A percentile compares a stretch with the other conserved stretches of the same genome.
Conservation (phyloP, 805 yeast genomes). For the Lipomyces japonicus region DNA sequence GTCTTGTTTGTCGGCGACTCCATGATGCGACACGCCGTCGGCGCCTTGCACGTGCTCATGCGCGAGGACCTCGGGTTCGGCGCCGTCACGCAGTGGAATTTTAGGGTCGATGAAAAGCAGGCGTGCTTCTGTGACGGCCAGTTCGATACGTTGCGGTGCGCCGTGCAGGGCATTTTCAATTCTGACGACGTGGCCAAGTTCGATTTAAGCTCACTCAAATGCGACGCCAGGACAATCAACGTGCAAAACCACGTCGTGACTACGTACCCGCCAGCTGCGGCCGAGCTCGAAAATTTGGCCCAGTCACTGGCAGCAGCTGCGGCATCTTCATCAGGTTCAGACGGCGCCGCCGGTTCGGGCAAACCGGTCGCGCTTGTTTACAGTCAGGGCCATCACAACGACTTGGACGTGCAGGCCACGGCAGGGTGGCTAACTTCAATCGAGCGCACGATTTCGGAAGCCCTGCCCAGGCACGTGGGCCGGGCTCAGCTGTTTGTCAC, state of each 20-base stretch:
- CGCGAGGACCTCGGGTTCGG: constrained; percentile 29
- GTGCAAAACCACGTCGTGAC: constrained; percentile 28
- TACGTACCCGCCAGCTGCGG: constrained; percentile 25
- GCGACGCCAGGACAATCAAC: constrained; percentile 17
- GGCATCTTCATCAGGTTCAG: no score
- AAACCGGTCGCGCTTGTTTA: constrained; percentile 23
- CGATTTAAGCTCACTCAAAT: constrained; percentile 17
- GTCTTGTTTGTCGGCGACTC: constrained; percentile 25
- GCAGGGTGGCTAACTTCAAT: constrained; percentile 26
- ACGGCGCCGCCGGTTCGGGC: constrained; percentile 3
- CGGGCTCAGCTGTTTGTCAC: constrained; percentile 28
- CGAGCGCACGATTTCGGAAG: constrained; percentile 26
- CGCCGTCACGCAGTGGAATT: constrained; percentile 29
- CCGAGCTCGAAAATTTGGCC: constrained; percentile 21
- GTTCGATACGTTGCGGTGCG: constrained; percentile 27
- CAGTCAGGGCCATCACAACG: constrained; percentile 28
- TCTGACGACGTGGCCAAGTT: constrained; percentile 27
- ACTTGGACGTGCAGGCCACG: constrained; percentile 19
- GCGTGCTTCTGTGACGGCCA: constrained; percentile 28
- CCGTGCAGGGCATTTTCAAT: constrained; percentile 28
- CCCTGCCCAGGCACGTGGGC: constrained; percentile 4
- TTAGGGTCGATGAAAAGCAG: constrained; percentile 23
- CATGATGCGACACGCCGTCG: constrained; percentile 30
- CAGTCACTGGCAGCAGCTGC: constrained; percentile 11
- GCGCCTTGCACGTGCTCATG: constrained; percentile 24